phyloP scores from a whole-genome alignment of 2,329 filamentous ascomycete genomes.

The Zymoseptoria pseudotritici region DNA sequence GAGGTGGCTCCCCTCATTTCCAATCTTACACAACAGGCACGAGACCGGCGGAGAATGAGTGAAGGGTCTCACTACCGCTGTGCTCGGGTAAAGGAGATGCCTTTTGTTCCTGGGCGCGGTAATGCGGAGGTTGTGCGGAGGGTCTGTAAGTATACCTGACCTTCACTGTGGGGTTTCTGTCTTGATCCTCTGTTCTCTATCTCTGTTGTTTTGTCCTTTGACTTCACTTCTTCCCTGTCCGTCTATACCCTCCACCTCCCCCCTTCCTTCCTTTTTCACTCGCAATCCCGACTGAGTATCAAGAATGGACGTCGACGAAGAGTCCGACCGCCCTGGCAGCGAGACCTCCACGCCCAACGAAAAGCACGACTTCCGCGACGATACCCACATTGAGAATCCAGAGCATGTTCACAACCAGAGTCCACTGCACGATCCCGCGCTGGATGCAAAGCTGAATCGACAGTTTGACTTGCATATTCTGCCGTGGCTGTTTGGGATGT shows the following conservation, averaged over 20 bases:
- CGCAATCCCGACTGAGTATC: neutral
- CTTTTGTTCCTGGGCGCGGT: neutral
- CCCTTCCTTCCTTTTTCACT: neutral
- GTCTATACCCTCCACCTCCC: neutral
- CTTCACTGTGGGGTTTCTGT: neutral
- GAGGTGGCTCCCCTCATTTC: neutral
- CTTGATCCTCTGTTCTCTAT: neutral
- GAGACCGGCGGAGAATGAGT: neutral
- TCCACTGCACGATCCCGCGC: neutral
- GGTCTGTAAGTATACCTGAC: neutral
- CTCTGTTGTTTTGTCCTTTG: neutral
- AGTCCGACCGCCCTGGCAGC: neutral
- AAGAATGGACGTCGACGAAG: neutral
- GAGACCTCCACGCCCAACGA: neutral
- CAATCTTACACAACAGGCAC: neutral
- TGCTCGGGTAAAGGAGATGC: neutral
- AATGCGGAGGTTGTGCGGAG: neutral
- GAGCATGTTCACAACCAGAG: neutral
- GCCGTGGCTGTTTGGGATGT: slow-evolving; percentile 39
- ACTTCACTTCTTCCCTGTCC: neutral
- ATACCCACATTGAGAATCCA: neutral
- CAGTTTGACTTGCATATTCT: slow-evolving; percentile 37
- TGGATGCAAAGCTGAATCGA: neutral
- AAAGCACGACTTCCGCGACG: neutral
- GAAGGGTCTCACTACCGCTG: neutral